Conservation (phyloP, 345 rosid species). For the Garcia nutans region DNA sequence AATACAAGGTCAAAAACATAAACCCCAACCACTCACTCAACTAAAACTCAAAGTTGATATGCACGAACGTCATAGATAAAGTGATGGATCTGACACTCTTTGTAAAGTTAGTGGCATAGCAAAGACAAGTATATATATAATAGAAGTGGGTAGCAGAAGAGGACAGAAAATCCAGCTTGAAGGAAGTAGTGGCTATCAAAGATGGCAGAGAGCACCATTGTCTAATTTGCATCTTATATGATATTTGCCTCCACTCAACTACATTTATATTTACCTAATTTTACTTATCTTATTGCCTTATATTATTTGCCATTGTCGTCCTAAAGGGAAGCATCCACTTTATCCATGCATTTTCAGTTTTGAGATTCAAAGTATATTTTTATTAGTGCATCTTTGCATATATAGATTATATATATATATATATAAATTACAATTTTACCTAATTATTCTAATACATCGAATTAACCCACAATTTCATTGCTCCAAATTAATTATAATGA, state of each 20-base stretch:
- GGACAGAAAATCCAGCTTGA: background rate
- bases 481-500: background rate
- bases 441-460: too few relatives aligned
- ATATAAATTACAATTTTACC: too few relatives aligned
- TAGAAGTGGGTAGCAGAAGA: background rate
- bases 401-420: too few relatives aligned
- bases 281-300: slow-evolving; percentile 3
- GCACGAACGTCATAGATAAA: slow-evolving; percentile 1
- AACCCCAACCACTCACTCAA: too few relatives aligned
- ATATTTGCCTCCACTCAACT: slow-evolving; percentile 9
- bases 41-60: background rate
- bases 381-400: background rate
- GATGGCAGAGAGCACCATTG: background rate
- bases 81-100: background rate
- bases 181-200: background rate
- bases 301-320: slow-evolving; percentile 13
- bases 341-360: background rate
- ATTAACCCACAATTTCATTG: too few relatives aligned
- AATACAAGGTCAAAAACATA: background rate
- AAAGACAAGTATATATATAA: too few relatives aligned
- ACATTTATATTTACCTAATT: background rate
- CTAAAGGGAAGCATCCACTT: slow-evolving; percentile 21
- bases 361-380: slow-evolving; percentile 5
- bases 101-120: background rate
- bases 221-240: background rate